Conservation (phyloP, 108 stramenopile species). For the Aurantiochytrium sp. region DNA sequence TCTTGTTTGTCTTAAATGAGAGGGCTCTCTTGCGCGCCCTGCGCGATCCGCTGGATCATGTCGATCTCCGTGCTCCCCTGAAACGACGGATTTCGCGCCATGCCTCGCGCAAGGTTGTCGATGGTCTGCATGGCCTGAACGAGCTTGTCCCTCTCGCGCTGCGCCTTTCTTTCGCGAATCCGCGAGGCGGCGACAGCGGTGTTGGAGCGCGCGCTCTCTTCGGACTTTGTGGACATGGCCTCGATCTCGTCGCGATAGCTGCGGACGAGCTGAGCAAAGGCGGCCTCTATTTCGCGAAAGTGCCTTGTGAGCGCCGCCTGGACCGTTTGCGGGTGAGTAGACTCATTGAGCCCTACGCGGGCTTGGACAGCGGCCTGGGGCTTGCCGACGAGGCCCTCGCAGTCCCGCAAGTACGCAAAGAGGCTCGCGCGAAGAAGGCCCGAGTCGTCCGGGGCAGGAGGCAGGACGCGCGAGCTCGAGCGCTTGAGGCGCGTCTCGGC, state of each 20-base stretch:
- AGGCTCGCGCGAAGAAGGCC: background rate
- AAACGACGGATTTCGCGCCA: background rate
- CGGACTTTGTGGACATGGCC: background rate
- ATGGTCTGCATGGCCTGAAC: background rate
- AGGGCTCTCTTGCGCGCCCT: background rate
- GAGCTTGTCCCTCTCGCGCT: background rate
- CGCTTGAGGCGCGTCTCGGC: background rate
- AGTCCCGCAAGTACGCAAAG: background rate
- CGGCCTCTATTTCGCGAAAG: background rate
- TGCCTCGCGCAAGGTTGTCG: background rate
- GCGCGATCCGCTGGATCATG: background rate
- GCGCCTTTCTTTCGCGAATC: background rate
- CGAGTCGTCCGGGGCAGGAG: background rate
- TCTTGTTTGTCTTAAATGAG: too few relatives aligned
- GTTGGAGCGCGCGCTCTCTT: background rate
- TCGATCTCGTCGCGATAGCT: background rate
- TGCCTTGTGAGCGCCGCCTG: background rate
- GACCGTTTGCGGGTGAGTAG: background rate
- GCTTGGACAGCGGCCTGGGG: background rate
- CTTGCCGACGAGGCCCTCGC: background rate
- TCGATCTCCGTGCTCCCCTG: background rate
- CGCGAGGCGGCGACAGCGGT: background rate
- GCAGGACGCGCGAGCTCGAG: background rate
- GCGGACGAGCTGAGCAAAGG: background rate
- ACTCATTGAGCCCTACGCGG: background rate